Percentiles rank a stretch among this genome's conserved stretches.
Conservation (phyloP, 768 basidiomycete species). For the Lactarius akahatsu region DNA sequence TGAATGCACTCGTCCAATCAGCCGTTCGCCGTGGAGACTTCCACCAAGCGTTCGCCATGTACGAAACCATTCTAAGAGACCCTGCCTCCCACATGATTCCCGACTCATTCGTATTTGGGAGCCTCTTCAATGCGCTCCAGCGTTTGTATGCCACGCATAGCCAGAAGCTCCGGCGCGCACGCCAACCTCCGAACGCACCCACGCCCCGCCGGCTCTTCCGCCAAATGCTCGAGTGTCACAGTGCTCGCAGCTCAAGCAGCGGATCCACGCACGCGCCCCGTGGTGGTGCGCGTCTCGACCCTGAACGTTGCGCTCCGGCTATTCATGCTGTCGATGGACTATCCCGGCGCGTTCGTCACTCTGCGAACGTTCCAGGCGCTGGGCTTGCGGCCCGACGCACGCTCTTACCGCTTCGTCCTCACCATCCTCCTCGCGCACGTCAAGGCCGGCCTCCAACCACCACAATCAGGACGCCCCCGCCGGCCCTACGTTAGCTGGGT, state of each 20-base stretch:
- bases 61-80: conserved; percentile 40
- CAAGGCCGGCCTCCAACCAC: not conserved
- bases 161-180: not conserved
- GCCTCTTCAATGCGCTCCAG: conserved; percentile 28
- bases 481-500: conserved; percentile 9
- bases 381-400: conserved; percentile 18
- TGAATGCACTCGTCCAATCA: conserved; percentile 49
- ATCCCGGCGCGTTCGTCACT: conserved; percentile 22
- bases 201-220: conserved; percentile 26
- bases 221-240: conserved; percentile 28
- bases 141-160: not conserved
- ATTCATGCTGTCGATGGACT: conserved; percentile 26
- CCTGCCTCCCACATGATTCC: conserved; percentile 39
- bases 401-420: conserved; percentile 26
- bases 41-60: conserved; percentile 45
- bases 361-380: conserved; percentile 17
- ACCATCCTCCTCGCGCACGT: conserved; percentile 21
- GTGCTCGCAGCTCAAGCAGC: not conserved
- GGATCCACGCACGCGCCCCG: conserved; percentile 1
- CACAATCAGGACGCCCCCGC: too few species aligned
- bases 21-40: conserved; percentile 38
- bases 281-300: conserved; percentile 14
- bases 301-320: conserved; percentile 25
- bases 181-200: conserved; percentile 7
- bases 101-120: conserved; percentile 25